Percentiles rank a stretch among this genome's conserved stretches.
These are phyloP conservation scores for Ceratocystis colombiana DNA, from an alignment of 2,329 filamentous ascomycete genomes.

Conservation along the genomic window DNA sequence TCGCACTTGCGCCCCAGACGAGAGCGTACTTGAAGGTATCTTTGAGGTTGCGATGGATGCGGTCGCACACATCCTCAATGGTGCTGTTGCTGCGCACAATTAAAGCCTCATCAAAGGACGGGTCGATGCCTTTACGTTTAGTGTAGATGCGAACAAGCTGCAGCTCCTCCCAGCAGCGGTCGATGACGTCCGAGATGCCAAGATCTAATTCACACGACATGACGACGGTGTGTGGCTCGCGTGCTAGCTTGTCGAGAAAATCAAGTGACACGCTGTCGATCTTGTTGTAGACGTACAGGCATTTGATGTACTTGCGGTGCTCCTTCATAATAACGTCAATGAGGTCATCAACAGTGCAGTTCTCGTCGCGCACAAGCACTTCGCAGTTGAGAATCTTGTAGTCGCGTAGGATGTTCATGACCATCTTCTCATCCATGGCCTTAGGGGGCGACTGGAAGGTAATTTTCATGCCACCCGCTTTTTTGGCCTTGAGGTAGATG, in stretches of 20 bases:
- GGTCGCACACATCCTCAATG: conserved; percentile 95
- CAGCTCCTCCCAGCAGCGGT: conserved; percentile 89
- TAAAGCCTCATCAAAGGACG: conserved; percentile 79
- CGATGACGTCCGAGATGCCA: conserved; percentile 85
- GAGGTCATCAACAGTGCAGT: conserved; percentile 92
- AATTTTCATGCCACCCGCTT: conserved; percentile 97
- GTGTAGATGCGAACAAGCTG: conserved; percentile 88
- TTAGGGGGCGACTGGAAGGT: conserved; percentile 88
- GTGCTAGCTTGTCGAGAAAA: conserved; percentile 81
- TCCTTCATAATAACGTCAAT: conserved; percentile 99
- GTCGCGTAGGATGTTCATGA: conserved; percentile 93
- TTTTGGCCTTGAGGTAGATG: conserved; percentile 94
- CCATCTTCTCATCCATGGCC: conserved; percentile 89
- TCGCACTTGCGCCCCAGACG: conserved; percentile 93
- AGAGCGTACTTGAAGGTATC: conserved; percentile 98
- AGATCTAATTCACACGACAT: conserved; percentile 97
- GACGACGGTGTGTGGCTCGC: conserved; percentile 86
- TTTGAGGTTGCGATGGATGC: conserved; percentile 86
- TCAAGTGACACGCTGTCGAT: conserved; percentile 91
- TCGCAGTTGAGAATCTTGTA: conserved; percentile 99
- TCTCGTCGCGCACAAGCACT: conserved; percentile 87
- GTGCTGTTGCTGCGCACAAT: conserved; percentile 82
- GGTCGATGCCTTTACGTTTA: conserved; percentile 86
- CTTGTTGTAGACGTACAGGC: conserved; percentile 99
- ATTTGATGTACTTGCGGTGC: conserved; percentile 91